Evolutionary conservation across 164 flowering plant genomes (phyloP).

Genomic region (Paratinospora sagittata): DNA sequence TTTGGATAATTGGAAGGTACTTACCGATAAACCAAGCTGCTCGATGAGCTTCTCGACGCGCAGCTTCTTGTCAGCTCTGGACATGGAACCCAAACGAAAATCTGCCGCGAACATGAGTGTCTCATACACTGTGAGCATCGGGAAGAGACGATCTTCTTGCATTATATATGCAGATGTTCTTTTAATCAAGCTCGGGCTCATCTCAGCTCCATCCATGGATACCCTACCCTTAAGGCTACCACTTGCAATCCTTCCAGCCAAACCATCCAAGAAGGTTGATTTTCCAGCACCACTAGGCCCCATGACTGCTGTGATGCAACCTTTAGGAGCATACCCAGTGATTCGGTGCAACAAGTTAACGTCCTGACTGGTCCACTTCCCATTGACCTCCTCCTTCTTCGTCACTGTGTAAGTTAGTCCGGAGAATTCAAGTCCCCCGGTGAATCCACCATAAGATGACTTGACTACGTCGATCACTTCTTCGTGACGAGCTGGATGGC

Average conservation of each 20-base stretch:
- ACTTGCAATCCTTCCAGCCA: constrained; percentile 69
- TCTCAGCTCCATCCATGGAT: constrained; percentile 41
- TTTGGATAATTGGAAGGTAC: constrained; percentile 5
- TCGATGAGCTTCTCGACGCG: constrained; percentile 60
- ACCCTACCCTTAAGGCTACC: constrained; percentile 63
- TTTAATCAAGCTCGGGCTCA: constrained; percentile 55
- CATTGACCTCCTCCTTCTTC: constrained; percentile 38
- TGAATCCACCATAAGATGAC: constrained; percentile 27
- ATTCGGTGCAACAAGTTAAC: constrained; percentile 52
- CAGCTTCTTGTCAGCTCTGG: constrained; percentile 38
- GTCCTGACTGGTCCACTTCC: constrained; percentile 44
- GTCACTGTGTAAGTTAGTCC: constrained; percentile 50
- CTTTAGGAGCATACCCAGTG: constrained; percentile 68
- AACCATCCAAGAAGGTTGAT: constrained; percentile 59
- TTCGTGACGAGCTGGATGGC: constrained; percentile 21
- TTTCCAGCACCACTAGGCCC: constrained; percentile 84
- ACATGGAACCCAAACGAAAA: constrained; percentile 46
- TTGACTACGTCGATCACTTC: constrained; percentile 42
- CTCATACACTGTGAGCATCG: constrained; percentile 70
- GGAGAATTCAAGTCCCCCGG: constrained; percentile 53
- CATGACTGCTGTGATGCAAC: constrained; percentile 63
- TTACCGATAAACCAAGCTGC: constrained; percentile 63
- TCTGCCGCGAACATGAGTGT: constrained; percentile 76
- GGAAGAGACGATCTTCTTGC: constrained; percentile 74
- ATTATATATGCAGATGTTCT: constrained; percentile 67